Conservation (phyloP, 78 protist genomes). For the Dictyostelium firmibasis region DNA sequence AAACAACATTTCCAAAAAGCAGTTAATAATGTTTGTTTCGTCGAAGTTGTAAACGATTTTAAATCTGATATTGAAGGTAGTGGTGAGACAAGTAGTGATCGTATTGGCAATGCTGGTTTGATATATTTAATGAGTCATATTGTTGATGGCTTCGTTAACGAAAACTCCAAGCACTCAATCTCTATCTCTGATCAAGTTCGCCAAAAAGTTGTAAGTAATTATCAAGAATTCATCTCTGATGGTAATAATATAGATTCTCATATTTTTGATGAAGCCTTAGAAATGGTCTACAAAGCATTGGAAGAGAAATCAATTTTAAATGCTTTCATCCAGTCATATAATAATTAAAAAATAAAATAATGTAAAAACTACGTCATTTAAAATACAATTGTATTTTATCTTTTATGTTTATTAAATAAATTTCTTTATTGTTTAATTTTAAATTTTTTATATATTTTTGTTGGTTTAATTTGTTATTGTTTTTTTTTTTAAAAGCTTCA, state of each 20-base stretch:
- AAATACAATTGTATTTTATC: too few species aligned
- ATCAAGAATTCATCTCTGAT: conserved; percentile 44
- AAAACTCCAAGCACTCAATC: conserved; percentile 43
- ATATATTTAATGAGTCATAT: conserved; percentile 45
- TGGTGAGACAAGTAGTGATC: background rate
- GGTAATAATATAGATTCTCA: conserved; percentile 30
- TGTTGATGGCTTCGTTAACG: conserved; percentile 59
- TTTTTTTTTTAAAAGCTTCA: too few species aligned
- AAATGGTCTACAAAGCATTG: conserved; percentile 38
- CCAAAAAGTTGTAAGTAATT: conserved; percentile 6
- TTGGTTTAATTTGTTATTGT: too few species aligned
- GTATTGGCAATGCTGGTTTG: conserved; percentile 36
- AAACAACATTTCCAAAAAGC: conserved; percentile 49
- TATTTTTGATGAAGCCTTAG: conserved; percentile 40
- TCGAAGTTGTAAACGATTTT: conserved; percentile 67
- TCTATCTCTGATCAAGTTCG: conserved; percentile 47
- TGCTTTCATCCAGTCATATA: conserved; percentile 12
- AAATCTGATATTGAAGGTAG: conserved; percentile 45
- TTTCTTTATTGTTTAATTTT: too few species aligned
- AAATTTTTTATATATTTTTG: too few species aligned
- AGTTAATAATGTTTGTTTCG: conserved; percentile 72
- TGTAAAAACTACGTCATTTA: too few species aligned
- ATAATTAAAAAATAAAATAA: too few species aligned
- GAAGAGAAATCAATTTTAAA: conserved; percentile 62
- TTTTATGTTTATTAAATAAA: too few species aligned